Base-by-base conservation (phyloP, 805 yeast genomes). In the Tetrapisispora arboricola region DNA sequence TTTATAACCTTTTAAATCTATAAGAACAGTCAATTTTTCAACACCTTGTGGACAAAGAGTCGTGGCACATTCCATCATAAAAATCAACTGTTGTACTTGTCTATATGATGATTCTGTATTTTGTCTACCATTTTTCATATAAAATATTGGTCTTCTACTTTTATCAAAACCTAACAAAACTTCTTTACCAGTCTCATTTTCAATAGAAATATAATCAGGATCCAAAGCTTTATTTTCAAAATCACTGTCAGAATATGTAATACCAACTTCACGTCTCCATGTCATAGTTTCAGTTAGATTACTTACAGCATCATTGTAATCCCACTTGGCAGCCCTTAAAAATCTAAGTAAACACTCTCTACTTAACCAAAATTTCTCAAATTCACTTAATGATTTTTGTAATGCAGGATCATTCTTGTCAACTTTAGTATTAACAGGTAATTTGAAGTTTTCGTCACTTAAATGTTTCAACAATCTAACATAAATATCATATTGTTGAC, bases 41-140 rank as follows among this genome's bases (percentile, higher is more conserved):
- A 72, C 78, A 27, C 79, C 80, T 34, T 75, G 75, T 4, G 80
- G 80, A 71, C 73, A 71, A 54, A 64, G 63, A 32, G 70, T 66
- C 6, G 71, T 72, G 9, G 73, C 73, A 24, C 67, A 51, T 49
- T 75, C 80, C 52, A 74, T 62, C 78, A 75, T 74, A 54, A 66
- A 74, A 15, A 75, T 75, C 51, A 75, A 58, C 45, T 71, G 77
- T 47, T 74, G 76, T 2, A 75, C 77, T 48, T 75, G 80, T 44
- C 67, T 65, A 25, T 68, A 62, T 2, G 74, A 64, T 0, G 78
- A 65, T 36, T 68, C 59, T 2, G 80, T 75, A 49, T 74, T 75
- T 46, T 75, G 79, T 45, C 71, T 66, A 16, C 78, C 80, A 45
- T 70, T 71, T 36, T 71, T 65, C 54, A 75, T 64, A 45, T 69